Percentiles rank a stretch among this genome's conserved stretches.
Conservation (phyloP, 805 yeast species). For the Wickerhamiella domercqiae region DNA sequence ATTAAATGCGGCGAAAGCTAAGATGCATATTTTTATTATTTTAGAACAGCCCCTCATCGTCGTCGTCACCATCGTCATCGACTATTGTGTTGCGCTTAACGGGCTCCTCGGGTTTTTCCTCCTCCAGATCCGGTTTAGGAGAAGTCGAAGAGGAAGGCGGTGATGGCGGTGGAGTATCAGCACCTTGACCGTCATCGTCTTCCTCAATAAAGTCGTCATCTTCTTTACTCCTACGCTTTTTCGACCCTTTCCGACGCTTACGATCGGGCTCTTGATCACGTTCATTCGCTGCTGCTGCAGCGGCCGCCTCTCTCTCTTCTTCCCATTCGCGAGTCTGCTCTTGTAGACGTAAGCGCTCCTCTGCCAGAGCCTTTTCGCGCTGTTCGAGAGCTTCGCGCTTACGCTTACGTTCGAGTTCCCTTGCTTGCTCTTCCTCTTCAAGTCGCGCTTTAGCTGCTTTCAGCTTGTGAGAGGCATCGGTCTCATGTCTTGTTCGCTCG, state of each 20-base stretch:
- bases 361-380: constrained; percentile 21
- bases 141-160: constrained; percentile 16
- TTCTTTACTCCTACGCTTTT: constrained; percentile 8
- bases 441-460: constrained; percentile 56
- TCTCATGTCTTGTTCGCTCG: constrained; percentile 51
- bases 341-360: constrained; percentile 19
- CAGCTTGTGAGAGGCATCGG: constrained; percentile 40
- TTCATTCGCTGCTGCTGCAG: constrained; percentile 21
- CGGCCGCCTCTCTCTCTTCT: constrained; percentile 23
- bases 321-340: constrained; percentile 26
- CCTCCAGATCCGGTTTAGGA: neutral
- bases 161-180: constrained; percentile 11
- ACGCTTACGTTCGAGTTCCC: constrained; percentile 25
- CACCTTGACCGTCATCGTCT: constrained; percentile 23
- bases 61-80: constrained; percentile 16
- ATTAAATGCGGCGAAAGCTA: neutral
- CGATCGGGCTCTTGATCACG: constrained; percentile 6
- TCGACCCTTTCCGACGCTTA: constrained; percentile 4
- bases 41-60: constrained; percentile 16
- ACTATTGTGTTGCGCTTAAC: constrained; percentile 5
- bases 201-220: constrained; percentile 24
- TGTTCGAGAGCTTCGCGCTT: constrained; percentile 17
- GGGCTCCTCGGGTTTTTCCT: constrained; percentile 1
- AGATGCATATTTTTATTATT: neutral
- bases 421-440: constrained; percentile 37